These are phyloP conservation scores for Lagerstroemia speciosa DNA, from an alignment of 345 rosid genomes.

Conservation along the genomic window DNA sequence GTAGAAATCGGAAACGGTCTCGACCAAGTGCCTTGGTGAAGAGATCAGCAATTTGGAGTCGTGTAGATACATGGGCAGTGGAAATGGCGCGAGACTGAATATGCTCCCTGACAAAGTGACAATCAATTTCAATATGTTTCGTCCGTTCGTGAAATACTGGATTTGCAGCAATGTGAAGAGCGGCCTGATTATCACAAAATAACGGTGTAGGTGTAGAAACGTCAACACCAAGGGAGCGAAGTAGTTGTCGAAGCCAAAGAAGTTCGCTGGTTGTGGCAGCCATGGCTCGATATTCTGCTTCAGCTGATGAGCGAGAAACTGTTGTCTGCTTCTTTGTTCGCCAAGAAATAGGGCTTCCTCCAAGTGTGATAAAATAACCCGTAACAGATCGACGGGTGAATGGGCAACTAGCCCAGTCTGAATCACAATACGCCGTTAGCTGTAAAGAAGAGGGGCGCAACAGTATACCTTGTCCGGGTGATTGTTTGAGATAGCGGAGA, in stretches of 20 bases:
- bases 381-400: not conserved
- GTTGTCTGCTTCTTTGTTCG: not conserved
- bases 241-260: not conserved
- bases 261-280: not conserved
- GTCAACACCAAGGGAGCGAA: not conserved
- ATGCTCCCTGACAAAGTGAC: too few species aligned
- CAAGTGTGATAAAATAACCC: not conserved
- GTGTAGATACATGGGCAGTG: too few species aligned
- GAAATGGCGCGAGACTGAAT: not conserved
- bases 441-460: not conserved
- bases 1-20: too few species aligned
- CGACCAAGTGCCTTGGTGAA: too few species aligned
- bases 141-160: not conserved
- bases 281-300: not conserved
- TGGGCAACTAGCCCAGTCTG: not conserved
- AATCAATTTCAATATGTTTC: too few species aligned
- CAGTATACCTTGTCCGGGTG: too few species aligned
- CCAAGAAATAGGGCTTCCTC: too few species aligned
- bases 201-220: not conserved
- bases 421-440: not conserved
- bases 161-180: not conserved
- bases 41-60: too few species aligned
- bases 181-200: not conserved
- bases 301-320: not conserved
- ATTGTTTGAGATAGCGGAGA: too few species aligned